Evolutionary conservation across 2,329 filamentous ascomycete genomes (phyloP).

Genomic region (Verruconis gallopava): DNA sequence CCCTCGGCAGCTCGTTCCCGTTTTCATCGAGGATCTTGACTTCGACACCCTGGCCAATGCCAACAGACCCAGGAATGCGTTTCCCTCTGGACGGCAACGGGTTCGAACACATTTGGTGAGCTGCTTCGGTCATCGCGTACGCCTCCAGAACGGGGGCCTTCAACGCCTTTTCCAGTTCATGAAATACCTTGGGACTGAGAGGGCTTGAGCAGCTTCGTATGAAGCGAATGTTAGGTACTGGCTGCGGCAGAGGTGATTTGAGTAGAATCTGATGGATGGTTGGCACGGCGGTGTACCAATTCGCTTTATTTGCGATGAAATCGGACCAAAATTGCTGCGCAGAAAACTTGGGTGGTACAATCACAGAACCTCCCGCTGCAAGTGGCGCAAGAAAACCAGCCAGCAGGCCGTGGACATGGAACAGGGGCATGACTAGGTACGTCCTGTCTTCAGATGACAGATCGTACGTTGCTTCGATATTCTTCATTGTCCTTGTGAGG

Average conservation of each 20-base stretch:
- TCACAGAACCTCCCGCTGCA: slow-evolving; percentile 60
- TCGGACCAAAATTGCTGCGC: slow-evolving; percentile 72
- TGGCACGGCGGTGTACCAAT: slow-evolving; percentile 89
- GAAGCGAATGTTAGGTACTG: slow-evolving; percentile 64
- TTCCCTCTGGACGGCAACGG: slow-evolving; percentile 49
- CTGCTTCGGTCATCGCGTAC: slow-evolving; percentile 86
- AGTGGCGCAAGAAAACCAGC: slow-evolving; percentile 71
- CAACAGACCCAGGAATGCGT: slow-evolving; percentile 70
- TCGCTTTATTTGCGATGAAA: slow-evolving; percentile 60
- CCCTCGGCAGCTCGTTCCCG: slow-evolving; percentile 55
- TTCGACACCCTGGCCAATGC: slow-evolving; percentile 71
- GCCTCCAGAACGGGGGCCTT: slow-evolving; percentile 74
- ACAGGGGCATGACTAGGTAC: slow-evolving; percentile 80
- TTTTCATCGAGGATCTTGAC: slow-evolving; percentile 61
- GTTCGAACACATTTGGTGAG: slow-evolving; percentile 70
- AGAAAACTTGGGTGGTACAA: slow-evolving; percentile 70
- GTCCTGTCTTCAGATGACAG: slow-evolving; percentile 61
- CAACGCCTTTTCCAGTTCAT: slow-evolving; percentile 63
- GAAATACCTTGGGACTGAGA: slow-evolving; percentile 67
- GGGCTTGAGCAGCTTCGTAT: slow-evolving; percentile 81
- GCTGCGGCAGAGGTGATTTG: slow-evolving; percentile 54
- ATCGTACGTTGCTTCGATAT: slow-evolving; percentile 66
- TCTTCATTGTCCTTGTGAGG: slow-evolving; percentile 48
- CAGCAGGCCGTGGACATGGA: slow-evolving; percentile 81
- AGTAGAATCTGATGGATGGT: slow-evolving; percentile 86